Base-by-base conservation (phyloP, 228 moss, liverwort and hornwort genomes). In the Sphagnum fallax region DNA sequence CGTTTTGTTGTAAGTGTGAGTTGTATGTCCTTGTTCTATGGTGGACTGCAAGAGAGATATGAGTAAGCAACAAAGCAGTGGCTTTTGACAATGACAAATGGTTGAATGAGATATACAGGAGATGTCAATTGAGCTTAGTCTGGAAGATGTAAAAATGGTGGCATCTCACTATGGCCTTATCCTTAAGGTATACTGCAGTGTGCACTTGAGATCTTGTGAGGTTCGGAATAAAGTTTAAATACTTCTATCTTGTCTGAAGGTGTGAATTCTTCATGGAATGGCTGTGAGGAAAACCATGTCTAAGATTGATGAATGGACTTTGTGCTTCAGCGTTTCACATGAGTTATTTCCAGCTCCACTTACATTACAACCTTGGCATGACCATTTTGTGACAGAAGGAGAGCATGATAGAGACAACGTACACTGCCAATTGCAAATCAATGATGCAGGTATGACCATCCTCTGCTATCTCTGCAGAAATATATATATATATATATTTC, bases 81-180 rank as follows among this genome's bases (percentile, higher is more conserved):
- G 32, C 32, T 32, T 32, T 32, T 32, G 32, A 32, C 32, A 32
- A 32, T 32, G 32, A 32, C 32, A 32, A 32, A 32, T 32, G 32
- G 32, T 32, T 32, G 32, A 32, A 32, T 32, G 32, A 32, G 32
- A 32, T 32, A 32, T 67, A 70, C 85, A 89, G 92, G 89, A 92
- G 73, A 89, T 92, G 92, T 92, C 92, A 50, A 68, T 92, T 64
- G 92, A 92, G 73, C 79, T 92, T 47, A 87, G 92, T 76, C 74
- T 92, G 80, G 81, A 85, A 53, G 92, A 92, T 80, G 89, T 92
- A 78, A 84, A 83, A 76, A 78, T 62, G 60, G 74, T 87, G 60
- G 89, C 92, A 48, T 71, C 74, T 71, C 75, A 73, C 14, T 77
- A 77, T 53, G 89, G 92, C 65, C 74, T 92, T 70, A 70, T 77